phyloP scores from a whole-genome alignment of 192 early-diverging fungal species.

The Tieghemiomyces parasiticus region DNA sequence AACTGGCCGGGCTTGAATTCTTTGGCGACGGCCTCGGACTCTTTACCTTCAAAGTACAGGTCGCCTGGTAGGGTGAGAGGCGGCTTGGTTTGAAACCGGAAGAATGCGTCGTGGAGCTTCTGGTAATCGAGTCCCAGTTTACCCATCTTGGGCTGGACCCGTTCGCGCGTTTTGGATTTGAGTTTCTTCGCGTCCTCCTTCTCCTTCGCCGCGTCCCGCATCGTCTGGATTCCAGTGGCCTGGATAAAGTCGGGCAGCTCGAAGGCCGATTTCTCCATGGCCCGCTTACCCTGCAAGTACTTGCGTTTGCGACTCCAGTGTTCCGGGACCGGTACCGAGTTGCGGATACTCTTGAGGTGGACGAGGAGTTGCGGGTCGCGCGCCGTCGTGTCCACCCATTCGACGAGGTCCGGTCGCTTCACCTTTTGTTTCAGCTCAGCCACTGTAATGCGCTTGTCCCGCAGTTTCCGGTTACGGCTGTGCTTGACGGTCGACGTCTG shows the following conservation, averaged over 20 bases:
- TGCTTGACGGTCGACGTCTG: neutral
- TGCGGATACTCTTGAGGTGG: slow-evolving; percentile 76
- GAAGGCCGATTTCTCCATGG: slow-evolving; percentile 89
- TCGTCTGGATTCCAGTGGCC: slow-evolving; percentile 94
- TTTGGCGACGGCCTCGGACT: slow-evolving; percentile 80
- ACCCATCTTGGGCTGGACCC: slow-evolving; percentile 89
- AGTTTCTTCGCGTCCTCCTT: slow-evolving; percentile 70
- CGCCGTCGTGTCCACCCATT: slow-evolving; percentile 91
- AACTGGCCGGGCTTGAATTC: slow-evolving; percentile 77
- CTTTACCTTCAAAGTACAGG: slow-evolving; percentile 91
- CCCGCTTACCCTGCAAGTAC: slow-evolving; percentile 92
- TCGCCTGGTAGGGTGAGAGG: slow-evolving; percentile 24
- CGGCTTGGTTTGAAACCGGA: slow-evolving; percentile 83
- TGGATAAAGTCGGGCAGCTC: slow-evolving; percentile 96
- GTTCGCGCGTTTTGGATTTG: slow-evolving; percentile 73
- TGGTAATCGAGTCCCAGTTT: slow-evolving; percentile 95
- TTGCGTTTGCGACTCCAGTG: slow-evolving; percentile 97
- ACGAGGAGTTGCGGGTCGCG: slow-evolving; percentile 82
- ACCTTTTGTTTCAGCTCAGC: slow-evolving; percentile 89
- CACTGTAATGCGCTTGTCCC: slow-evolving; percentile 46
- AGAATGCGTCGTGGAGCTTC: slow-evolving; percentile 95
- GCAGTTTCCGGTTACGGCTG: slow-evolving; percentile 33
- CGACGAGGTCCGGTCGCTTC: slow-evolving; percentile 87
- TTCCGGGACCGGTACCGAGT: slow-evolving; percentile 85
- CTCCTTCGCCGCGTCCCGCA: slow-evolving; percentile 74